Evolutionary conservation across 2,329 filamentous ascomycete species (phyloP), one percentile per base, ranked within the genome.

Genomic region (Sarocladium oryzae): DNA sequence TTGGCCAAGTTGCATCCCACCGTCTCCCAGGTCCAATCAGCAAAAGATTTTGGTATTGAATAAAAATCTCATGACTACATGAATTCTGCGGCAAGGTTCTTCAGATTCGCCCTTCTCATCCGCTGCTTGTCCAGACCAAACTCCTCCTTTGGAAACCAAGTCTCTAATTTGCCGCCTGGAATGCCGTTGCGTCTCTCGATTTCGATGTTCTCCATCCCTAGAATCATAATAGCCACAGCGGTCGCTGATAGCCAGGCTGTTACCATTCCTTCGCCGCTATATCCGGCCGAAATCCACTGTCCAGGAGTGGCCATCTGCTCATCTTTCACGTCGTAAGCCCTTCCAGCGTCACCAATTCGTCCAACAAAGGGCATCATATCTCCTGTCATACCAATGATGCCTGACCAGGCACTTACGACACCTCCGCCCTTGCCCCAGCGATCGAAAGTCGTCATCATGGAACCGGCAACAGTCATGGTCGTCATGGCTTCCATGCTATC

Each of bases 321-420:
- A 9, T 15, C 43, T 43, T 15, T 28, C 10, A 8, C 3, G 10
- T n/a, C 16, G 11, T 9, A 16, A 4, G 4, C 11, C 4, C 15
- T 4, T 33, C 11, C 10, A 7, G 16, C 28, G 3, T 16, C 43
- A 13, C 15, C 26, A 20, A 48, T 20, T n/a, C 43, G 26, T 8
- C 56, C 55, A 11, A 55, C 45, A 30, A 56, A 55, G 4, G 55
- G 55, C 33, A 55, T 4, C n/a, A 33, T 51, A 18, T 59, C 55
- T 16, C 57, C 51, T 0, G 56, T 56, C 28, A 61, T 60, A 8
- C 51, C 55, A 10, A 60, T 24, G 21, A 55, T 54, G 3, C 58
- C 55, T 4, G 54, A 51, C 58, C 58, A 61, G 2, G 52, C 51
- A 21, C 43, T 48, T 10, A 48, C 43, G 26, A 48, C 21, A 15